Conservation (phyloP, 257 asterid species). For the Haberlea rhodopensis region DNA sequence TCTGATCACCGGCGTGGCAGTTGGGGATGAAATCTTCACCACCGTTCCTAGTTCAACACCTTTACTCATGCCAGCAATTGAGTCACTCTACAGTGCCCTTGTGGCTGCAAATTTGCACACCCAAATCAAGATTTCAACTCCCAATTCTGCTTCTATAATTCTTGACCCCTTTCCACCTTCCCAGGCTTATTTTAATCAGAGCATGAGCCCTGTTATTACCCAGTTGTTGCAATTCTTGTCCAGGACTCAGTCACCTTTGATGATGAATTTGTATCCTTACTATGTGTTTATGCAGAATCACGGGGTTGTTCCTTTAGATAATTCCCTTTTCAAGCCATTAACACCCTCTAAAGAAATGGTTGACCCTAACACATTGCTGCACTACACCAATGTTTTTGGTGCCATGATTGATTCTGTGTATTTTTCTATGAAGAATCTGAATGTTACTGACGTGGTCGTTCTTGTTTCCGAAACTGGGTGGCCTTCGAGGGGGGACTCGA, state of each 20-base stretch:
- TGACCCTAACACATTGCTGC: conserved; percentile 90
- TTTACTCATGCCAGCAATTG: conserved; percentile 88
- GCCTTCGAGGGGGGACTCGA: conserved; percentile 91
- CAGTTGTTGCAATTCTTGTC: conserved; percentile 67
- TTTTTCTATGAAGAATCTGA: conserved; percentile 86
- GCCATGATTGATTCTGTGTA: conserved; percentile 96
- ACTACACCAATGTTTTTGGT: conserved; percentile 82
- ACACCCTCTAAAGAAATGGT: conserved; percentile 95
- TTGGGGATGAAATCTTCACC: conserved; percentile 88
- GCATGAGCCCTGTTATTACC: conserved; percentile 53
- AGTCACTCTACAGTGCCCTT: conserved; percentile 79
- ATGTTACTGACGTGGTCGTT: conserved; percentile 68
- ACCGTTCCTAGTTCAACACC: conserved; percentile 82
- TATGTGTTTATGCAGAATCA: conserved; percentile 95
- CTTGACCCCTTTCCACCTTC: conserved; percentile 96
- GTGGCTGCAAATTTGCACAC: conserved; percentile 82
- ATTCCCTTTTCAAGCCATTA: conserved; percentile 84
- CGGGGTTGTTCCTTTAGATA: conserved; percentile 88
- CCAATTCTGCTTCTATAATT: conserved; percentile 67
- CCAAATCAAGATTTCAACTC: conserved; percentile 84
- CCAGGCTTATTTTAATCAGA: conserved; percentile 86
- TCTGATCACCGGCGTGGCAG: conserved; percentile 74
- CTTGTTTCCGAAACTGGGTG: conserved; percentile 89
- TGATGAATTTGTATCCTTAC: conserved; percentile 98
- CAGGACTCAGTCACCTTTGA: conserved; percentile 83